Evolutionary conservation across 768 basidiomycete genomes (phyloP).

Genomic region (Hygrocybe punicea): DNA sequence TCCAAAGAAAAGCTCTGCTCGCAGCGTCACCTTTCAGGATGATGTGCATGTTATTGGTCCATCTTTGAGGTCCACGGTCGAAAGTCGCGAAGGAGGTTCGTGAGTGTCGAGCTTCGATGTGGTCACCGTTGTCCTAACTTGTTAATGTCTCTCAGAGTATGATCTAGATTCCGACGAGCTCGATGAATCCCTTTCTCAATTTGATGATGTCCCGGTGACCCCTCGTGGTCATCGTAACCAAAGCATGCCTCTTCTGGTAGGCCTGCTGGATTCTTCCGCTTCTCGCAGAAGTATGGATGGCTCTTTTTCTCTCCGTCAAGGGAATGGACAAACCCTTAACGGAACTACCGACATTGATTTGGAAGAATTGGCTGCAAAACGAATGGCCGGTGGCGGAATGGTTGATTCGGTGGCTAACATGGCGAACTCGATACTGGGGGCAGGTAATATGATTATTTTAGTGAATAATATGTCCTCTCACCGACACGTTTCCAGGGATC

Average conservation of each 20-base stretch:
- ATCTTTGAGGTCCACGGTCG: slow-evolving; percentile 63
- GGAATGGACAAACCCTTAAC: slow-evolving; percentile 31
- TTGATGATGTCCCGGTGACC: slow-evolving; percentile 29
- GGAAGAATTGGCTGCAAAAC: slow-evolving; percentile 67
- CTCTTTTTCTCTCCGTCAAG: slow-evolving; percentile 45
- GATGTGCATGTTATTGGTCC: slow-evolving; percentile 67
- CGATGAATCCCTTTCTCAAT: slow-evolving; percentile 35
- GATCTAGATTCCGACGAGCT: slow-evolving; percentile 83
- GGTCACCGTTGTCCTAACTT: slow-evolving; percentile 7
- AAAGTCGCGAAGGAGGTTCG: slow-evolving; percentile 81
- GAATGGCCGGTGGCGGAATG: slow-evolving; percentile 66
- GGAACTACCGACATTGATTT: slow-evolving; percentile 52
- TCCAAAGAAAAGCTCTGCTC: slow-evolving; percentile 36
- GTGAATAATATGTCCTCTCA: not conserved
- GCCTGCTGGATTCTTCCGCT: slow-evolving; percentile 65
- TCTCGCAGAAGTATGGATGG: slow-evolving; percentile 56
- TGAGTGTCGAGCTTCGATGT: slow-evolving; percentile 27
- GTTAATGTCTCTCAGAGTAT: slow-evolving; percentile 56
- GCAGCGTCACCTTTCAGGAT: slow-evolving; percentile 63
- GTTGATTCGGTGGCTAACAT: slow-evolving; percentile 84
- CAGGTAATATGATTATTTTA: slow-evolving; percentile 50
- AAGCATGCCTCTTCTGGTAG: slow-evolving; percentile 73
- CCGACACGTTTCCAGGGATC: slow-evolving; percentile 47
- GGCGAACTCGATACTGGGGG: slow-evolving; percentile 95
- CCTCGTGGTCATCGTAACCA: slow-evolving; percentile 46